These are phyloP conservation scores for Schwanniomyces pseudopolymorphus DNA, from an alignment of 805 yeast species.

Conservation along the genomic window DNA sequence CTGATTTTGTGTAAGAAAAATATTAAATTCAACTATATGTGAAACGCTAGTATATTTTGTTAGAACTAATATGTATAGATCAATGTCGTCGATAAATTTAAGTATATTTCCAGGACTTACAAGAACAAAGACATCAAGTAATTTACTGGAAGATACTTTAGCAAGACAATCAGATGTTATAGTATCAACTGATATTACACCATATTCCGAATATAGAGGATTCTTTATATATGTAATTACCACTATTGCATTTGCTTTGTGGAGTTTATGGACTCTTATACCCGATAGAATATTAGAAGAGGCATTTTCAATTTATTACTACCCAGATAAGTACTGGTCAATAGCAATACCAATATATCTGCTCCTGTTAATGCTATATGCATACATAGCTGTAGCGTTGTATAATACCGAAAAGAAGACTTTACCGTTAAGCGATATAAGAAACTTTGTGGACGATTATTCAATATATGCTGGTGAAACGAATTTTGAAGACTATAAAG, in stretches of 20 bases:
- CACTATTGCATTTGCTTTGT: conserved; percentile 52
- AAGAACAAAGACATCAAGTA: conserved; percentile 4
- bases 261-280: conserved; percentile 71
- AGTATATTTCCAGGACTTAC: conserved; percentile 7
- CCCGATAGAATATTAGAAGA: conserved; percentile 58
- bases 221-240: conserved; percentile 78
- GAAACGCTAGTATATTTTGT: too few relatives aligned
- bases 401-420: conserved; percentile 81
- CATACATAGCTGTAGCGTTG: conserved; percentile 65
- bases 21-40: too few relatives aligned
- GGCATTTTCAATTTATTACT: conserved; percentile 58
- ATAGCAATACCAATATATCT: conserved; percentile 71
- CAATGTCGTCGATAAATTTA: conserved; percentile 5
- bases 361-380: conserved; percentile 68
- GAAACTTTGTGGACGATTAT: conserved; percentile 70
- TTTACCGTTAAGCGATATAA: conserved; percentile 52
- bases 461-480: conserved; percentile 31
- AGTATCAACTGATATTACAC: conserved; percentile 52
- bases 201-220: conserved; percentile 80
- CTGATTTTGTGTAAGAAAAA: neutral
- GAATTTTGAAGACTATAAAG: conserved; percentile 1
- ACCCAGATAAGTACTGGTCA: conserved; percentile 93
- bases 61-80: too few relatives aligned
- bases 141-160: conserved; percentile 42
- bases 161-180: conserved; percentile 69